Conservation (phyloP, 192 early-diverging fungal species). For the Coemansia asiatica region DNA sequence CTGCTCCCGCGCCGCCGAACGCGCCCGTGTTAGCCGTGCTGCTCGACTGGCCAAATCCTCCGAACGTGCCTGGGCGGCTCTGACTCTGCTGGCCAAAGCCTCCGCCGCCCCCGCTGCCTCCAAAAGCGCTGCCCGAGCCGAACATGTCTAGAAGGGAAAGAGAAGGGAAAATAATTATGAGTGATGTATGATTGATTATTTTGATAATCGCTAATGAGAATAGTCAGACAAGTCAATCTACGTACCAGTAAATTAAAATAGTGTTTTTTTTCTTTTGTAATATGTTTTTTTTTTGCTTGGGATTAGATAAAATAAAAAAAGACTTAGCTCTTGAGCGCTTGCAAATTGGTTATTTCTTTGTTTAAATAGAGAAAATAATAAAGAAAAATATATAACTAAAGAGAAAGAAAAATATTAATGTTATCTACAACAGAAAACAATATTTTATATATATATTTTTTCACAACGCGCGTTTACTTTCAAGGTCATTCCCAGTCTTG, state of each 20-base stretch:
- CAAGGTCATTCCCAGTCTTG: background rate
- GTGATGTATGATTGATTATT: background rate
- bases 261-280: background rate
- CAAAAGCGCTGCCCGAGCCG: conserved; percentile 38
- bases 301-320: background rate
- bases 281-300: conserved; percentile 10
- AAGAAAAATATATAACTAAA: conserved; percentile 2
- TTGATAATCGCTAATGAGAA: too few relatives aligned
- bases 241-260: background rate
- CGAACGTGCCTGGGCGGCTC: conserved; percentile 14
- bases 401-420: background rate
- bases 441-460: background rate
- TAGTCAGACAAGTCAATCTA: too few relatives aligned
- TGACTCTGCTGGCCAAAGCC: conserved; percentile 17
- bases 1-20: conserved; percentile 12
- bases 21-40: conserved; percentile 12
- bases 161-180: background rate
- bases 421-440: background rate
- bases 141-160: conserved; percentile 20
- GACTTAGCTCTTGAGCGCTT: background rate
- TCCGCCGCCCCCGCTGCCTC: conserved; percentile 16
- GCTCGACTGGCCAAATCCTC: conserved; percentile 7
- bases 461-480: background rate
- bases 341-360: background rate
- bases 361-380: background rate